Evolutionary conservation across 139 green algal species (phyloP), one percentile per base, ranked within the genome.

Genomic region (Choricystis sp.): DNA sequence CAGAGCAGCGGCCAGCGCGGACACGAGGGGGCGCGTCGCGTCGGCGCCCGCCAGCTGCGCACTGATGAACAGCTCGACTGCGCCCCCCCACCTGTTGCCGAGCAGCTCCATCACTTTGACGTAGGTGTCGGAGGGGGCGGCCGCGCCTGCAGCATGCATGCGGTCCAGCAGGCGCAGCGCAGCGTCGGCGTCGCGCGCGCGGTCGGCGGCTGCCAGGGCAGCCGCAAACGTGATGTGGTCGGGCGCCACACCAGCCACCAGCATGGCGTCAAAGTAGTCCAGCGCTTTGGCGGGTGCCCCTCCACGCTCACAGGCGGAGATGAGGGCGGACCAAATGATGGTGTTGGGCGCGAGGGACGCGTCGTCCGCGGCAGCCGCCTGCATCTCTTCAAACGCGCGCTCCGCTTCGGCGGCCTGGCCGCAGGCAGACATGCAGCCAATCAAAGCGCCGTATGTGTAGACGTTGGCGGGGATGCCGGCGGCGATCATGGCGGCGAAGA

Each of bases 61-160:
- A 19, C 58, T 67, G 30, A 83, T 40, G 59, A 83, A 84, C 3
- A 78, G 49, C 49, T 84, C 76, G 27, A 84, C 28, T 0, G 76
- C 78, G 14, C 48, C 14, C 28, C 73, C 55, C 65, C 72, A 76
- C 2, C 57, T 25, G 56, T 57, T 49, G 16, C 57, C 65, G 55
- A 63, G 66, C 22, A 49, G 40, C 22, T 65, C 29, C 25, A 83
- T 74, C 2, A 80, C 26, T 20, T 57, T 61, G 63, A 31, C 61
- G 63, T 83, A 83, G 22, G 73, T 61, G 20, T 76, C 70, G 29
- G 26, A 31, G 3, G 66, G 56, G 4, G 61, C 73, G 26, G 57
- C 25, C 9, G 71, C 59, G 3, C 73, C 63, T 22, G 59, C 31
- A 1, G 21, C 22, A 22, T 83, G 76, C 52, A 74, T 71, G 25